Conservation (phyloP, 1,139 yeast species). For the Yamadazyma taylorii region DNA sequence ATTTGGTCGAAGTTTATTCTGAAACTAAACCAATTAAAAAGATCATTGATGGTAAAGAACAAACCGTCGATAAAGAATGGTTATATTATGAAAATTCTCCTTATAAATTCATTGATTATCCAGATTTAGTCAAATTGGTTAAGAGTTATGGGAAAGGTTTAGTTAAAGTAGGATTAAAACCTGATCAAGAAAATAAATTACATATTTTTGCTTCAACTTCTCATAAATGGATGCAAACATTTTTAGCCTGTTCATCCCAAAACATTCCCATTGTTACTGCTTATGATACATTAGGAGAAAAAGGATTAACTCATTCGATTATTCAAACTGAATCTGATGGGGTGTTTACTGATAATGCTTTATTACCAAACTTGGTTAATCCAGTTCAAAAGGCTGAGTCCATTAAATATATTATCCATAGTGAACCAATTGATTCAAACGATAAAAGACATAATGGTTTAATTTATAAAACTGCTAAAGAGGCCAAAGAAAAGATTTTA, state of each 20-base stretch:
- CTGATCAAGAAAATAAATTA: constrained; percentile 59
- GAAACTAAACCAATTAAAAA: constrained; percentile 78
- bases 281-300: constrained; percentile 93
- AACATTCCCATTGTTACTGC: constrained; percentile 91
- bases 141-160: constrained; percentile 74
- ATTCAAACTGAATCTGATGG: constrained; percentile 77
- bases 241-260: constrained; percentile 75
- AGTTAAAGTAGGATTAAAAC: constrained; percentile 68
- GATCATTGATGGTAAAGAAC: constrained; percentile 72
- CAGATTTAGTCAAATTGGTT: constrained; percentile 52
- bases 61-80: constrained; percentile 83
- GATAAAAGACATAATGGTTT: constrained; percentile 69
- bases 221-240: constrained; percentile 87
- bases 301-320: constrained; percentile 85
- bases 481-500: constrained; percentile 57
- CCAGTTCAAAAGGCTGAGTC: constrained; percentile 68
- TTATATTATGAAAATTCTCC: constrained; percentile 74
- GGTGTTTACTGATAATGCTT: constrained; percentile 77
- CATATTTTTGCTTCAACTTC: constrained; percentile 88
- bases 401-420: constrained; percentile 70
- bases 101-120: constrained; percentile 66
- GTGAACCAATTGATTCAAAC: constrained; percentile 57
- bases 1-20: constrained; percentile 65
- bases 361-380: constrained; percentile 62
- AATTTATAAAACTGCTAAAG: constrained; percentile 53